Percentiles rank a stretch among this genome's conserved stretches.
Evolutionary conservation across 2,329 filamentous ascomycete genomes (phyloP).

Genomic region (Coniochaeta sp.): DNA sequence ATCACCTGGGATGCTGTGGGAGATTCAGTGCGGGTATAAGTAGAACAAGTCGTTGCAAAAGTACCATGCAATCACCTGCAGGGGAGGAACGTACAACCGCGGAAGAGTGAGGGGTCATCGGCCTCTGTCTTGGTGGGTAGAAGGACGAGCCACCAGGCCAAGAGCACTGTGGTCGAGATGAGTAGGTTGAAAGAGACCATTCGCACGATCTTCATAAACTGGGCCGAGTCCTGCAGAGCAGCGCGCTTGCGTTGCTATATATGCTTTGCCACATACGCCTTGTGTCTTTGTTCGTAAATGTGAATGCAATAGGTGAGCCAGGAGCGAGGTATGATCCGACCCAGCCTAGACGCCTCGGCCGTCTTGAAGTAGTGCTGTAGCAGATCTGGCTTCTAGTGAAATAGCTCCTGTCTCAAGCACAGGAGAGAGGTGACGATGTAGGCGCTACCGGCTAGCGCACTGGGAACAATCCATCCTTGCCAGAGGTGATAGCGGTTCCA

Average conservation of each 20-base stretch:
- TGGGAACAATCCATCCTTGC: conserved; percentile 1
- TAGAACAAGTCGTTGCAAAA: conserved; percentile 1
- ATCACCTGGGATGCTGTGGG: not conserved
- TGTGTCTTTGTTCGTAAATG: not conserved
- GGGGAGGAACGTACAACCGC: not conserved
- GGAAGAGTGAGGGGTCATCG: not conserved
- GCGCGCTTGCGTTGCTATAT: not conserved
- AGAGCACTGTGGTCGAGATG: not conserved
- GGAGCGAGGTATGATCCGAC: not conserved
- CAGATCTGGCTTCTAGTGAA: conserved; percentile 1
- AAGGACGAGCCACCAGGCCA: not conserved
- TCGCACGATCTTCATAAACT: not conserved
- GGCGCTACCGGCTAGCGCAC: not conserved
- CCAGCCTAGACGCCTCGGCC: not conserved
- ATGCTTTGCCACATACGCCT: not conserved
- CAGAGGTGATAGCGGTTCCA: conserved; percentile 2
- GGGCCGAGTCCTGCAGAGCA: not conserved
- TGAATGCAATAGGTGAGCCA: not conserved
- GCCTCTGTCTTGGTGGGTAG: conserved; percentile 1
- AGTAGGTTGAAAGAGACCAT: not conserved
- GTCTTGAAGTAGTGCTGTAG: conserved; percentile 1
- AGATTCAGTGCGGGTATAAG: conserved; percentile 1
- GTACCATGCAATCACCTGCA: not conserved
- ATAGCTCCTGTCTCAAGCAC: conserved; percentile 3
- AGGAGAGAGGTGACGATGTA: not conserved